These are phyloP conservation scores for Vitis rupestris DNA, from an alignment of 164 flowering plant species.

Conservation along the genomic window DNA sequence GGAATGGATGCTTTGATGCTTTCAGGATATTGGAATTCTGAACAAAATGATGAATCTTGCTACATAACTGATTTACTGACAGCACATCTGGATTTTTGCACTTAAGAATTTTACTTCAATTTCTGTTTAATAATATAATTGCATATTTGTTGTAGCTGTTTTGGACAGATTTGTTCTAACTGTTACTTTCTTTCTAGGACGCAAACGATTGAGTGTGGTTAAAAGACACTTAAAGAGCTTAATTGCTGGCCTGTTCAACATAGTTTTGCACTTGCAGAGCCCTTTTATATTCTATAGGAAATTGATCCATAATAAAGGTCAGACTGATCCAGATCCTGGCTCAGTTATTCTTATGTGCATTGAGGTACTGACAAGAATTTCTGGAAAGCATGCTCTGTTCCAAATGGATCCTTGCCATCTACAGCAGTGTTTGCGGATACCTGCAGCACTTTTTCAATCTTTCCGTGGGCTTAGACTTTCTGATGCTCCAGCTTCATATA, in stretches of 20 bases:
- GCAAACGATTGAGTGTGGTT: slow-evolving; percentile 50
- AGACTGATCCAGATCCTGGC: slow-evolving; percentile 70
- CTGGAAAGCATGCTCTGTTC: slow-evolving; percentile 57
- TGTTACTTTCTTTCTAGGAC: slow-evolving; percentile 45
- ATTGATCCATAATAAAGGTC: slow-evolving; percentile 5
- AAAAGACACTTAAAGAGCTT: slow-evolving; percentile 58
- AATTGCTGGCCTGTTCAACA: slow-evolving; percentile 57
- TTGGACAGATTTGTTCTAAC: slow-evolving; percentile 9
- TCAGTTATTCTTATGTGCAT: slow-evolving; percentile 81
- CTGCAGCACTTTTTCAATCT: slow-evolving; percentile 63
- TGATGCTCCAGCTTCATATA: slow-evolving; percentile 13
- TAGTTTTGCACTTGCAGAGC: slow-evolving; percentile 73
- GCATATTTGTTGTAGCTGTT: too few species aligned
- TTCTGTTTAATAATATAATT: too few species aligned
- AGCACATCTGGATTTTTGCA: too few species aligned
- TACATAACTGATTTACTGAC: too few species aligned
- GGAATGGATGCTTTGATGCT: too few species aligned
- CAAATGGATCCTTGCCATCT: slow-evolving; percentile 60
- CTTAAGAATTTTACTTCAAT: too few species aligned
- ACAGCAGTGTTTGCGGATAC: slow-evolving; percentile 56
- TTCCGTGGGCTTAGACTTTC: slow-evolving; percentile 35
- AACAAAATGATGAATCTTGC: too few species aligned
- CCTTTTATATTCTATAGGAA: slow-evolving; percentile 53
- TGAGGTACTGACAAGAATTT: slow-evolving; percentile 67
- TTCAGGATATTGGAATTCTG: too few species aligned